A percentile compares a stretch with the other conserved stretches of the same genome.
These are phyloP conservation scores for Colletotrichum cereale DNA, from an alignment of 2,329 filamentous ascomycete genomes.

Conservation along the genomic window DNA sequence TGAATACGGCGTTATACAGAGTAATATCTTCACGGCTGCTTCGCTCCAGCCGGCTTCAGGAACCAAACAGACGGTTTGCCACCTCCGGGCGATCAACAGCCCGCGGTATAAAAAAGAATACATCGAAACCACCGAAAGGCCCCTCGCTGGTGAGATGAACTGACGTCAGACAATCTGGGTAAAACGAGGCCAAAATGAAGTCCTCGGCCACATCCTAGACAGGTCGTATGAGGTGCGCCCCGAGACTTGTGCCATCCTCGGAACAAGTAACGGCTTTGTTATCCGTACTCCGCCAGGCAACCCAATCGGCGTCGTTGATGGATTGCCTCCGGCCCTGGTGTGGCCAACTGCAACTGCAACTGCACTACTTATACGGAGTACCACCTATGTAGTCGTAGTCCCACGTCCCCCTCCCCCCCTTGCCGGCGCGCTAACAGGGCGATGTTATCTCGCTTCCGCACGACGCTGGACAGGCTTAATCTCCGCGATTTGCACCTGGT, in stretches of 20 bases:
- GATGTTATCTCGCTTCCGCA: slow-evolving; percentile 37
- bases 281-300: slow-evolving; percentile 1
- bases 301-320: background rate
- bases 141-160: background rate
- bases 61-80: background rate
- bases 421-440: slow-evolving; percentile 18
- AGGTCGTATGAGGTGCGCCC: background rate
- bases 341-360: too few relatives aligned
- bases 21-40: background rate
- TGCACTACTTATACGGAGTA: too few relatives aligned
- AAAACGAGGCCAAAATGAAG: slow-evolving; percentile 17
- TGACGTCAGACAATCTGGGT: slow-evolving; percentile 20
- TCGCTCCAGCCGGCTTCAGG: background rate
- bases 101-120: background rate
- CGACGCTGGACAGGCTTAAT: slow-evolving; percentile 32
- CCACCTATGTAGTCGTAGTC: background rate
- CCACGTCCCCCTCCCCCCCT: slow-evolving; percentile 9
- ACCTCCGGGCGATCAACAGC: background rate
- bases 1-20: too few relatives aligned
- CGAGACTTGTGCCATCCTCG: background rate
- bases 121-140: background rate
- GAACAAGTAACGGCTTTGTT: slow-evolving; percentile 11
- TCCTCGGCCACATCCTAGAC: slow-evolving; percentile 5
- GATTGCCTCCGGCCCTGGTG: slow-evolving; percentile 4
- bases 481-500: slow-evolving; percentile 29